Evolutionary conservation across 441 rosid genomes (phyloP).

Genomic region (Populus hybrid): DNA sequence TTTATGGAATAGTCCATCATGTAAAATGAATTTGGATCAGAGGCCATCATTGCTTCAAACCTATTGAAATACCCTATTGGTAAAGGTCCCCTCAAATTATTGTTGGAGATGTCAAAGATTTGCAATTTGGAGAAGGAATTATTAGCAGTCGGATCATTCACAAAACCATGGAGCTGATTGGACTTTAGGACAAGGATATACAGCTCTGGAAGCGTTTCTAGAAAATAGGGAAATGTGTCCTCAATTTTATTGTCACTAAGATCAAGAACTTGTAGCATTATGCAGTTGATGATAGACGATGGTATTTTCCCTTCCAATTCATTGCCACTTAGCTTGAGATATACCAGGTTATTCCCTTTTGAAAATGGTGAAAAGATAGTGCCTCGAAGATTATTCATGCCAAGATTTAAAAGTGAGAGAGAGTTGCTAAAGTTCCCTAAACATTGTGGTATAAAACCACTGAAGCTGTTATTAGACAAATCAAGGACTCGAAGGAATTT

Average conservation of each 20-base stretch:
- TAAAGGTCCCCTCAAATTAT: background rate
- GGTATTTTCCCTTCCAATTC: too few species aligned
- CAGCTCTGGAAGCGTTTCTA: background rate
- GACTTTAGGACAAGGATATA: constrained; percentile 10
- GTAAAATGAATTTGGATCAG: background rate
- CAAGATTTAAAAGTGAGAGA: too few species aligned
- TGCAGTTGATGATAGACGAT: too few species aligned
- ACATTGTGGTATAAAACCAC: background rate
- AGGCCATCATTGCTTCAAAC: constrained; percentile 1
- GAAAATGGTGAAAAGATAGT: too few species aligned
- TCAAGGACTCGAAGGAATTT: background rate
- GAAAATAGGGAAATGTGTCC: background rate
- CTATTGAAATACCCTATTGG: background rate
- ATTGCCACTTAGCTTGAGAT: too few species aligned
- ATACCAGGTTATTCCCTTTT: too few species aligned
- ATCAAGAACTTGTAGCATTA: too few species aligned
- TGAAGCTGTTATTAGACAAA: background rate
- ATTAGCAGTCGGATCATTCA: background rate
- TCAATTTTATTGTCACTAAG: too few species aligned
- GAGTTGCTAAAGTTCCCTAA: background rate
- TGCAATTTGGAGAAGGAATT: background rate
- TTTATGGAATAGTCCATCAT: background rate
- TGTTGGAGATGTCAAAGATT: background rate
- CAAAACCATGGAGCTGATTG: background rate
- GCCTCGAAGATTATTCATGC: too few species aligned